A percentile compares a stretch with the other conserved stretches of the same genome.
phyloP scores from a whole-genome alignment of 2,329 filamentous ascomycete genomes.

The Aspergillus uvarum region DNA sequence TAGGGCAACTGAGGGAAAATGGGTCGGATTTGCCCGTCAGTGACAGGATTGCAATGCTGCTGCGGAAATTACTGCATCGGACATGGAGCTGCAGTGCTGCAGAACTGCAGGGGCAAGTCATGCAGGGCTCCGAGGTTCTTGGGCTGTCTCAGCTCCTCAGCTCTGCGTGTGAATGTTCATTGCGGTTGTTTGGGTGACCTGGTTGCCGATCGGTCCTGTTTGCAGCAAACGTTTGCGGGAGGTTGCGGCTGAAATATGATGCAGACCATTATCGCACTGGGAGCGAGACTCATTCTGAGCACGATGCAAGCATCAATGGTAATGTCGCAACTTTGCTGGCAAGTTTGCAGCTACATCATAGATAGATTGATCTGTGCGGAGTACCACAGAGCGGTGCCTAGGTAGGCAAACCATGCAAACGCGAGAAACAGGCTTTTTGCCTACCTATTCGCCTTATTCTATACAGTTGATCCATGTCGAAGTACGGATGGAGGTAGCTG shows the following conservation, averaged over 20 bases:
- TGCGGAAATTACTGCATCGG: background rate
- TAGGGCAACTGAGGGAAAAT: background rate
- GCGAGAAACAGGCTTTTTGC: too few relatives aligned
- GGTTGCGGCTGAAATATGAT: background rate
- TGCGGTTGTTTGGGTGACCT: background rate
- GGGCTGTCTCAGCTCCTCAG: background rate
- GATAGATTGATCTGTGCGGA: too few relatives aligned
- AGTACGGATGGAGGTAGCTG: too few relatives aligned
- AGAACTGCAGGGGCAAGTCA: background rate
- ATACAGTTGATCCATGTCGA: too few relatives aligned
- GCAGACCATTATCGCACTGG: too few relatives aligned
- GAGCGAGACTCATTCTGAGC: background rate
- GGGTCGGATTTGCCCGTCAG: slow-evolving; percentile 2
- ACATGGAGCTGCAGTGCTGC: background rate
- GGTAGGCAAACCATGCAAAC: background rate
- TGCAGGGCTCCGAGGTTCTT: background rate
- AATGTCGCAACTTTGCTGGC: too few relatives aligned
- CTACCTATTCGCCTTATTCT: too few relatives aligned
- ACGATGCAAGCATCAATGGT: background rate
- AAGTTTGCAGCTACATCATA: too few relatives aligned
- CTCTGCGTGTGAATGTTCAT: background rate
- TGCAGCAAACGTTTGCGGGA: background rate
- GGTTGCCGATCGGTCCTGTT: background rate
- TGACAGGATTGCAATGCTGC: background rate
- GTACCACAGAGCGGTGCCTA: background rate